Evolutionary conservation across 305 asterid species (phyloP).

Genomic region (Fraxinus sp.): DNA sequence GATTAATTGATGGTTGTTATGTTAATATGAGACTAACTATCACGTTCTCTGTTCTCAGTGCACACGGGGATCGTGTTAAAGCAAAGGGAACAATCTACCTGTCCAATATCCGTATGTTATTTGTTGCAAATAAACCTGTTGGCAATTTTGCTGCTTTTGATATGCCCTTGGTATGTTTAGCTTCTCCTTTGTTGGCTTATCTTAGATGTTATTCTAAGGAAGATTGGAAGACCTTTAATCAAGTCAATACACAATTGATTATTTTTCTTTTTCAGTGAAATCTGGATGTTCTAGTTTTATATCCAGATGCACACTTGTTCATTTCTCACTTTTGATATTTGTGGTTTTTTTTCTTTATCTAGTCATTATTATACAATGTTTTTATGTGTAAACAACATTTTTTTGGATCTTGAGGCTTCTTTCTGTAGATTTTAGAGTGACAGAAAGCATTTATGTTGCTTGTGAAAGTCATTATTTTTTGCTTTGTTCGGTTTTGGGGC

Average conservation of each 20-base stretch:
- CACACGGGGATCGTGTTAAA: conserved; percentile 71
- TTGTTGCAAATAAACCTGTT: conserved; percentile 71
- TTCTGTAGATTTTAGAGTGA: not conserved
- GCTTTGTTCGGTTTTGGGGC: not conserved
- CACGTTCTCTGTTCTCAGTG: conserved; percentile 31
- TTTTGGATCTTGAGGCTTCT: not conserved
- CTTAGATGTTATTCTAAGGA: not conserved
- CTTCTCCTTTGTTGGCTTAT: conserved; percentile 15
- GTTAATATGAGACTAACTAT: not conserved
- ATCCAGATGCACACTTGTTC: not conserved
- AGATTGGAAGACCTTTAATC: not conserved
- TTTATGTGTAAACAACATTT: not conserved
- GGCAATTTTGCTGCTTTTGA: conserved; percentile 72
- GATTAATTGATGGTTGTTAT: conserved; percentile 1
- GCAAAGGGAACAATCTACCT: conserved; percentile 82
- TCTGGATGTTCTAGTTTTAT: not conserved
- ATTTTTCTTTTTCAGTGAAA: not conserved
- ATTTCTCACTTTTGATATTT: not conserved
- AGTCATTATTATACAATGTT: not conserved
- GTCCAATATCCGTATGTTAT: conserved; percentile 90
- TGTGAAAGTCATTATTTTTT: not conserved
- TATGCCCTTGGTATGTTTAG: conserved; percentile 78
- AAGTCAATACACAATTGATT: not conserved
- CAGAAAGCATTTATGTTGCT: not conserved
- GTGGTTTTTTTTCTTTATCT: not conserved